Base-by-base conservation (phyloP, 1,284 basidiomycete species). In the Boletus coffeatus region DNA sequence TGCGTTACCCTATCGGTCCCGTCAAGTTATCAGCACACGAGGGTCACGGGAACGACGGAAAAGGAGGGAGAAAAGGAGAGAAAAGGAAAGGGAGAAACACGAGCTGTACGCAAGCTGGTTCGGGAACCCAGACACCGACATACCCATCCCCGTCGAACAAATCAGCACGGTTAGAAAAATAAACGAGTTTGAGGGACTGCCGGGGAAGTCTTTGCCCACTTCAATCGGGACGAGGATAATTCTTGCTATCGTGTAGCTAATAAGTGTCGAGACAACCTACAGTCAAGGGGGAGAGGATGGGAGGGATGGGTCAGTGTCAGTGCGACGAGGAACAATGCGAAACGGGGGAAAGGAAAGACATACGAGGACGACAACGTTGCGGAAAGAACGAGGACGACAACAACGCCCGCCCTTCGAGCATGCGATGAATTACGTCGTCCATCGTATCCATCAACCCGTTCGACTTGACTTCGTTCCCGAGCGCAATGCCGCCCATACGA, bases 401-500 rank as follows among this genome's bases (percentile, higher is more conserved):
- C 10, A 96, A 78, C 1, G 83, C 80, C 64, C 90, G 80, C 1
- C 88, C 94, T 2, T 86, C 76, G 16, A 98, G 88, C 32, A 90
- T 70, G 7, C 78, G 72, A 56, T 90, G 85, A 61, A 98, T 89
- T 16, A 86, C 72, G 0, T 74, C 75, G 69, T 94, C 93, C 76
- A 95, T 81, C 41, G 90, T 84, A 39, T 88, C 86, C 37, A 98
- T 81, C 48, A 99, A 80, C 0, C 97, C 96, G 50, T 93, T 96
- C 2, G 92, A 90, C 18, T 88, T 84, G 3, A 99, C 96, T 2
- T 94, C 96, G 73, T 98, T 94, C 57, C 96, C 97, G 3, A 98
- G 85, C 0, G 95, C 94, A 59, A 98, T 96, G 41, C 97, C 96
- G 18, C 97, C 96, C 96, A 99, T 99, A 96, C 94, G 65, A 97